Conservation (phyloP, 768 basidiomycete genomes). For the Leucocoprinus birnbaumii region DNA sequence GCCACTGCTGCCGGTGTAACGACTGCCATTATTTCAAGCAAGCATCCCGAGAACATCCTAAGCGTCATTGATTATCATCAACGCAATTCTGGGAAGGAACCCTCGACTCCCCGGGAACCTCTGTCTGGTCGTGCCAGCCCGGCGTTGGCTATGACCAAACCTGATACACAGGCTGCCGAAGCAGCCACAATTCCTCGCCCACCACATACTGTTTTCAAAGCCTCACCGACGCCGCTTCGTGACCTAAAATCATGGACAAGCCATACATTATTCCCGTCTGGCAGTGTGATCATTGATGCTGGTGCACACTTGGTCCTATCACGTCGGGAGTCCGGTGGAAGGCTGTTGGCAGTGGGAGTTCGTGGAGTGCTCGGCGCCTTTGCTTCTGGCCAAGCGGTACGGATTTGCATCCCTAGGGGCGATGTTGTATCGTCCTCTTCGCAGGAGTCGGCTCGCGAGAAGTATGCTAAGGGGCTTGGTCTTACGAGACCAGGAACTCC, state of each 20-base stretch:
- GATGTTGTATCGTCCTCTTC: conserved; percentile 21
- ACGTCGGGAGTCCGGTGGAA: conserved; percentile 83
- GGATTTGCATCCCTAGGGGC: conserved; percentile 55
- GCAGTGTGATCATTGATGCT: conserved; percentile 82
- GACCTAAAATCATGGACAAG: conserved; percentile 96
- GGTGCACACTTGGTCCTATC: conserved; percentile 89
- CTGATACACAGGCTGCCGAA: conserved; percentile 11
- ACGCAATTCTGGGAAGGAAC: conserved; percentile 30
- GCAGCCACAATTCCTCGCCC: conserved; percentile 43
- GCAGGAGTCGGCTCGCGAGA: conserved; percentile 24
- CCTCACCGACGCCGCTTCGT: conserved; percentile 65
- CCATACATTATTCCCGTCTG: conserved; percentile 90
- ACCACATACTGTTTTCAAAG: conserved; percentile 86
- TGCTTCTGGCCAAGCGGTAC: conserved; percentile 92
- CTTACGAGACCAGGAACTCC: conserved; percentile 60
- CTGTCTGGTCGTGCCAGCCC: conserved; percentile 1
- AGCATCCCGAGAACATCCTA: conserved; percentile 69
- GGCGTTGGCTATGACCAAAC: conserved; percentile 4
- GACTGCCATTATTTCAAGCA: conserved; percentile 87
- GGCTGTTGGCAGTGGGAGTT: conserved; percentile 91
- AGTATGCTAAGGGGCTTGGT: conserved; percentile 36
- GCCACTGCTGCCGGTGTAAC: conserved; percentile 94
- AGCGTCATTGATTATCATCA: conserved; percentile 79
- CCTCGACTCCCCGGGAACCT: conserved; percentile 3
- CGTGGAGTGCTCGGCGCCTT: conserved; percentile 84